phyloP scores from a whole-genome alignment of 495 filamentous ascomycete genomes.

The Lasiosphaeria miniovina region DNA sequence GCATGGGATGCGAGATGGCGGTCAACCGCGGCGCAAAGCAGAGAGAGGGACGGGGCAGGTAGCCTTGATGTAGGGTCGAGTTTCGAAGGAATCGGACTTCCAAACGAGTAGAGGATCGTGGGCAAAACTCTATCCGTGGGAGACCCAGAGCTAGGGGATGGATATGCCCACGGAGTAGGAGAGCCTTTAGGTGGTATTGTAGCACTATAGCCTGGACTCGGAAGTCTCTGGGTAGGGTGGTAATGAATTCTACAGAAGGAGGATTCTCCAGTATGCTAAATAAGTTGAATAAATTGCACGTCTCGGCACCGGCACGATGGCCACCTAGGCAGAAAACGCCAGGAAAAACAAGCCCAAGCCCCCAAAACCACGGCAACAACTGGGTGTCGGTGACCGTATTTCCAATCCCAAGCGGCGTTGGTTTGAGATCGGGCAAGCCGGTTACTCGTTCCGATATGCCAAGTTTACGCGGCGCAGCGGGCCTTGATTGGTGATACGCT shows the following conservation, averaged over 20 bases:
- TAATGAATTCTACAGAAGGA: too few relatives aligned
- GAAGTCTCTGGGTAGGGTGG: too few relatives aligned
- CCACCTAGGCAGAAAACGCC: neutral
- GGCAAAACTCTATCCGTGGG: too few relatives aligned
- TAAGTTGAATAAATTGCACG: neutral
- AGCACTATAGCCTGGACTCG: too few relatives aligned
- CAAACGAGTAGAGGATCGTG: too few relatives aligned
- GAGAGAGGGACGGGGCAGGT: neutral
- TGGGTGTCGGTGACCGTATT: slow-evolving; percentile 7
- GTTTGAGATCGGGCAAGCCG: neutral
- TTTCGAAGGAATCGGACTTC: too few relatives aligned
- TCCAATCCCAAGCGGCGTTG: slow-evolving; percentile 8
- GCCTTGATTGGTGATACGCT: too few relatives aligned
- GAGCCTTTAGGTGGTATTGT: too few relatives aligned
- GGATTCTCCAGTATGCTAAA: too few relatives aligned
- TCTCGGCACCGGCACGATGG: neutral
- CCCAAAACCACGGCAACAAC: neutral
- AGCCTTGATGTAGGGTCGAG: too few relatives aligned
- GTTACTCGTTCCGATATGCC: slow-evolving; percentile 15
- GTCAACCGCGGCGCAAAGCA: neutral
- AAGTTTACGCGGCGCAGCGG: neutral
- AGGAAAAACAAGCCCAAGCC: neutral
- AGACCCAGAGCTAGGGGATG: too few relatives aligned
- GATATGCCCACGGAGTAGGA: too few relatives aligned
- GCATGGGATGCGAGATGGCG: neutral